phyloP scores from a whole-genome alignment of 2,329 filamentous ascomycete species.

The Penicillium sp. region DNA sequence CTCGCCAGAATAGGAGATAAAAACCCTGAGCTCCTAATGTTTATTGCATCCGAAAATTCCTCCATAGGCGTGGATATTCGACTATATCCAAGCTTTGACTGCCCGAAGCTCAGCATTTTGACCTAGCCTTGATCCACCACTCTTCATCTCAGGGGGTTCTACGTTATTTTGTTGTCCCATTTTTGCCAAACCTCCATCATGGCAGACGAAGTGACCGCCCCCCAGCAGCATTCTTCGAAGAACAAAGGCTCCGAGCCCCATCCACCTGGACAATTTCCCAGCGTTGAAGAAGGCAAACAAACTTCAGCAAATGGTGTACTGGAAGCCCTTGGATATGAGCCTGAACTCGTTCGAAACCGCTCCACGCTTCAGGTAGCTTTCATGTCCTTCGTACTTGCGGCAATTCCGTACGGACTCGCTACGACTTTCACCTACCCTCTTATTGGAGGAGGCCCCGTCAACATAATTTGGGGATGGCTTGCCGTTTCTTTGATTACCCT shows the following conservation, averaged over 20 bases:
- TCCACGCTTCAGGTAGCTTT: conserved; percentile 33
- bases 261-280: conserved; percentile 2
- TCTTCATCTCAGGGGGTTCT: not conserved
- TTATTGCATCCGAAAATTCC: not conserved
- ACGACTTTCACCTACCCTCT: conserved; percentile 60
- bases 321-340: conserved; percentile 52
- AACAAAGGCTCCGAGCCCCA: not conserved
- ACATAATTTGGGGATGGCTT: conserved; percentile 60
- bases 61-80: not conserved
- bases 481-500: conserved; percentile 53
- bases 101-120: not conserved
- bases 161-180: not conserved
- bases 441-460: conserved; percentile 58
- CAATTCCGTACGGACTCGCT: conserved; percentile 57
- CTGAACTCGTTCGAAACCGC: conserved; percentile 53
- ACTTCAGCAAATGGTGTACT: conserved; percentile 13
- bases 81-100: not conserved
- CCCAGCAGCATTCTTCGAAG: not conserved
- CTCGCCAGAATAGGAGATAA: not conserved
- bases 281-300: conserved; percentile 9
- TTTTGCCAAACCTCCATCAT: not conserved
- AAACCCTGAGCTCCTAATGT: not conserved
- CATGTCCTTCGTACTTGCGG: conserved; percentile 57
- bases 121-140: not conserved
- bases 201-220: conserved; percentile 1